Base-by-base conservation (phyloP, 2,329 filamentous ascomycete species). In the Sclerotinia subarctica region DNA sequence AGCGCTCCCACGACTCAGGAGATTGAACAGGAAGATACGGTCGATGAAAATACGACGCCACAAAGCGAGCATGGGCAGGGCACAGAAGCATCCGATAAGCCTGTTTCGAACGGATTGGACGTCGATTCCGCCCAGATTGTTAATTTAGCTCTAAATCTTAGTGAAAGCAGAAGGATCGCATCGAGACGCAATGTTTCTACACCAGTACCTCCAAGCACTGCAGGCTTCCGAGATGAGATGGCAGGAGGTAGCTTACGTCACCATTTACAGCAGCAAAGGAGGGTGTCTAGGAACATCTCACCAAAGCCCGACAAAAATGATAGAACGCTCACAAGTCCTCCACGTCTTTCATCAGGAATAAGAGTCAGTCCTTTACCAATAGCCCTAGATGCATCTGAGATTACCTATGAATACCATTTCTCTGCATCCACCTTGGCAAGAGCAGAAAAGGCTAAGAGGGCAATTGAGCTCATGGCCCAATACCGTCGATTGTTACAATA, bases 121-220 rank as follows among this genome's bases (percentile, higher is more conserved):
- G 84, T 90, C 69, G 94, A 97, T 75, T 90, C 94, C 10, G 87
- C 90, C 5, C 92, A 97, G 78, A 96, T 98, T 71, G 93, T 98
- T 53, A 93, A 93, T 75, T 91, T 98, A 86, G 94, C 94, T 1
- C 80, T 98, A 73, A 95, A 90, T 72, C 80, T 98, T 62, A 96
- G 91, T 80, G 93, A 97, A 78, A 92, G 90, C 75, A 87, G 88
- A 72, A 87, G 87, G 76, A 84, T 84, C 79, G 91, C 82, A 70
- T 87, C 81, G 78, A 86, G 82, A 78, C 85, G 81, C 78, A 88
- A 77, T 78, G 84, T 79, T 49, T 77, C 74, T 29, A 73, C 82
- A 5, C 85, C 86, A 5, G 75, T 86, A 3, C 82, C 86, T 5
- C 70, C 79, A 79, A 64, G 76, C 24, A 52, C 70, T 7, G 49